Conservation (phyloP, 176 grass and related monocot species). For the Oryza coarctata region DNA sequence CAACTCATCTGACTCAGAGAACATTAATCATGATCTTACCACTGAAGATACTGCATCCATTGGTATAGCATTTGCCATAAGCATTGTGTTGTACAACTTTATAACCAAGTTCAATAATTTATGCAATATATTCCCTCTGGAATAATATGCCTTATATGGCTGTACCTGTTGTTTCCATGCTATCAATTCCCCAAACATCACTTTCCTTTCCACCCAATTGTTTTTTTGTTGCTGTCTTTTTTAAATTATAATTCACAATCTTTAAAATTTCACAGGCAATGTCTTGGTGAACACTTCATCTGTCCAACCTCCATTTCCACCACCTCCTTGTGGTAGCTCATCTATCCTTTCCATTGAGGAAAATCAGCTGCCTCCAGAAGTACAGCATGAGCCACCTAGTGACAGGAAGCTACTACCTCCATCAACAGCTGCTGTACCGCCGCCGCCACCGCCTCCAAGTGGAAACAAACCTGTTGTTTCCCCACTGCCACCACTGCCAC, state of each 20-base stretch:
- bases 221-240: slow-evolving; percentile 11
- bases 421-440: slow-evolving; percentile 8
- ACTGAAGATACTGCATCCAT: slow-evolving; percentile 65
- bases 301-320: background rate
- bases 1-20: slow-evolving; percentile 54
- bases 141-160: slow-evolving; percentile 35
- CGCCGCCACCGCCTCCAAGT: background rate
- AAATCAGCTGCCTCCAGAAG: slow-evolving; percentile 13
- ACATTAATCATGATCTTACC: slow-evolving; percentile 36
- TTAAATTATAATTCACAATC: slow-evolving; percentile 31
- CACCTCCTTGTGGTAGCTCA: slow-evolving; percentile 6
- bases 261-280: slow-evolving; percentile 34
- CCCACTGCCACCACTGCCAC: background rate
- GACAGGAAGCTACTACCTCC: background rate
- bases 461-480: slow-evolving; percentile 18
- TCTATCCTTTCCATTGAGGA: slow-evolving; percentile 30
- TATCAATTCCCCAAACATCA: background rate
- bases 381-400: slow-evolving; percentile 19
- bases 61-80: slow-evolving; percentile 43
- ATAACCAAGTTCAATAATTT: slow-evolving; percentile 12
- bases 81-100: slow-evolving; percentile 17
- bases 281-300: slow-evolving; percentile 22
- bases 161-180: background rate
- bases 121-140: slow-evolving; percentile 27
- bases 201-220: background rate